Conservation (phyloP, 2,329 filamentous ascomycete genomes). For the Xylaria polymorpha region DNA sequence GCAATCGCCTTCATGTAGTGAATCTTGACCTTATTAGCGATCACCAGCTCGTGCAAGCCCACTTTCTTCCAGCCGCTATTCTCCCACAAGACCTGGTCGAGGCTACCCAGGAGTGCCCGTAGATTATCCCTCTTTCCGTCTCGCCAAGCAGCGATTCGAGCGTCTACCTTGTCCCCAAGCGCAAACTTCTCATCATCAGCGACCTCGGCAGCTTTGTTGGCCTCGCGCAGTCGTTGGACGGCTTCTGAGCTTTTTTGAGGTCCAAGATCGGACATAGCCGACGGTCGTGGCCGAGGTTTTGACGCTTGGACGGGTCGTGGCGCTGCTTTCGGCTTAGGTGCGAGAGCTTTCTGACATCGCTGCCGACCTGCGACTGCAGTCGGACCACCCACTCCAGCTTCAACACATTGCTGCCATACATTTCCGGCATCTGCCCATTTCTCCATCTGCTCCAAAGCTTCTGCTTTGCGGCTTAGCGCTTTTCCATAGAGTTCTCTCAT, state of each 20-base stretch:
- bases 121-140: constrained; percentile 94
- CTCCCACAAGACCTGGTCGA: constrained; percentile 92
- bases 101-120: constrained; percentile 83
- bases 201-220: constrained; percentile 85
- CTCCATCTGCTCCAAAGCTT: constrained; percentile 95
- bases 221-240: constrained; percentile 82
- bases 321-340: constrained; percentile 69
- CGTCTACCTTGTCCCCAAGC: constrained; percentile 86
- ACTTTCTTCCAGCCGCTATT: constrained; percentile 97
- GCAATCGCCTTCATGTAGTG: constrained; percentile 99
- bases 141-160: constrained; percentile 81
- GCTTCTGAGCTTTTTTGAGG: constrained; percentile 74
- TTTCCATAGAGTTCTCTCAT: constrained; percentile 97
- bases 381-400: constrained; percentile 85
- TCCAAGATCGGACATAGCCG: constrained; percentile 55
- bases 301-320: constrained; percentile 59
- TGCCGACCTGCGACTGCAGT: constrained; percentile 87
- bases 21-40: constrained; percentile 96
- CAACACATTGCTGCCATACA: constrained; percentile 85
- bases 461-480: constrained; percentile 91
- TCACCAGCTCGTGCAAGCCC: constrained; percentile 89
- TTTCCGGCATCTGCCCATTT: constrained; percentile 86
- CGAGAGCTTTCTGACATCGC: constrained; percentile 87
- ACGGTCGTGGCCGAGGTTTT: constrained; percentile 58
- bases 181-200: constrained; percentile 95